These are phyloP conservation scores for Rhodotorula sphaerocarpa DNA, from an alignment of 768 basidiomycete species.

Conservation along the genomic window DNA sequence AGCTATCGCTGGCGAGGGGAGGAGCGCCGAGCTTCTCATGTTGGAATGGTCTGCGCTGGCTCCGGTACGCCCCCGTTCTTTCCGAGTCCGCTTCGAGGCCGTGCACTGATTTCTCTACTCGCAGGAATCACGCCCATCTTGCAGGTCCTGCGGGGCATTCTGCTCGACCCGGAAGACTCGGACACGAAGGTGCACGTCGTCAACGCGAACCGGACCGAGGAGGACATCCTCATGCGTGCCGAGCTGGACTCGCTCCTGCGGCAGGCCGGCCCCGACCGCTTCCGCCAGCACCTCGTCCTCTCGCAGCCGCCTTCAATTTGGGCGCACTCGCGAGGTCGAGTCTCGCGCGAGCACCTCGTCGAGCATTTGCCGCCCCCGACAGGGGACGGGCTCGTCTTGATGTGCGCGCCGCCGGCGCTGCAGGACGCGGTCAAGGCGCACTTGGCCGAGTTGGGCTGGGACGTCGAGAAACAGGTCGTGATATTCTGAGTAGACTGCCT, in stretches of 20 bases:
- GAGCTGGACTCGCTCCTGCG: conserved; percentile 49
- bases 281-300: conserved; percentile 50
- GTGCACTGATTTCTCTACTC: background rate
- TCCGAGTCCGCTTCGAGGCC: background rate
- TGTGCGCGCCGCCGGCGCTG: conserved; percentile 51
- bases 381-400: conserved; percentile 47
- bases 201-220: conserved; percentile 49
- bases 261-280: conserved; percentile 36
- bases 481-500: conserved; percentile 41
- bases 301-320: conserved; percentile 45
- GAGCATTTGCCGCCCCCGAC: conserved; percentile 47
- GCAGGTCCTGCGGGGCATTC: conserved; percentile 51
- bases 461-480: conserved; percentile 43
- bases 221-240: conserved; percentile 52
- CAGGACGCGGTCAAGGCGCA: conserved; percentile 37
- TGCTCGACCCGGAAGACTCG: conserved; percentile 46
- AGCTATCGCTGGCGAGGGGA: conserved; percentile 45
- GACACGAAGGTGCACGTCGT: conserved; percentile 50
- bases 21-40: conserved; percentile 43
- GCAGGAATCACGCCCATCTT: conserved; percentile 55
- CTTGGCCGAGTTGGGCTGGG: conserved; percentile 44
- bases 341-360: conserved; percentile 46
- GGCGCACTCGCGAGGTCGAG: conserved; percentile 47
- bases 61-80: conserved; percentile 47
- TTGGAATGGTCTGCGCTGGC: conserved; percentile 56